A percentile compares a stretch with the other conserved stretches of the same genome.
Conservation (phyloP, 441 rosid genomes). For the Erodium trifolium region DNA sequence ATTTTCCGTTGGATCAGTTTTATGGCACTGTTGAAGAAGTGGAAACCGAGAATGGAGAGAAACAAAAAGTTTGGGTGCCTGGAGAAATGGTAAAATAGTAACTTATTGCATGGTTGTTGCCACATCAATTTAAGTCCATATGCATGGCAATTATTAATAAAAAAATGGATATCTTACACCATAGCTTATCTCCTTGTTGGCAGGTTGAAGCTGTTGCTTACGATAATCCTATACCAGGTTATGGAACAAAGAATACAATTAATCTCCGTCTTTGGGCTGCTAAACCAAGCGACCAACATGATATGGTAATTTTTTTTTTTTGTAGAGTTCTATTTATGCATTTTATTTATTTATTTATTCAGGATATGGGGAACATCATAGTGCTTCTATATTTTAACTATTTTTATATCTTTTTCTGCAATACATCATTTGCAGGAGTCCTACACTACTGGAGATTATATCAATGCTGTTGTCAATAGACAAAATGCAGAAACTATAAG, state of each 20-base stretch:
- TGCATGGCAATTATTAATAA: background rate
- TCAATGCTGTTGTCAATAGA: slow-evolving; percentile 43
- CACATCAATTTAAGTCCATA: background rate
- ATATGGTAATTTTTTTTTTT: slow-evolving; percentile 33
- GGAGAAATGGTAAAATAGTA: slow-evolving; percentile 34
- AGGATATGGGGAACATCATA: background rate
- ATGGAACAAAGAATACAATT: slow-evolving; percentile 44
- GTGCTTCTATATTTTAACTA: slow-evolving; percentile 1
- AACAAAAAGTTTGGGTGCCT: slow-evolving; percentile 40
- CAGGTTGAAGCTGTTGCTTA: slow-evolving; percentile 57
- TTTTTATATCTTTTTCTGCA: background rate
- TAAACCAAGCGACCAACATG: slow-evolving; percentile 41
- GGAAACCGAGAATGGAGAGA: slow-evolving; percentile 28
- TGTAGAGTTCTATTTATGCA: background rate
- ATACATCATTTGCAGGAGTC: slow-evolving; percentile 27
- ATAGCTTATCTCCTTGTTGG: slow-evolving; percentile 17
- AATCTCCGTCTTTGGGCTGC: slow-evolving; percentile 61
- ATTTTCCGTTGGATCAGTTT: slow-evolving; percentile 30
- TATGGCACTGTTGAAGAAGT: slow-evolving; percentile 40
- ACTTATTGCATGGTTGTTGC: background rate
- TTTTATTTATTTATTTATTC: background rate
- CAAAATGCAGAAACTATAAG: slow-evolving; percentile 47
- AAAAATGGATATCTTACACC: background rate
- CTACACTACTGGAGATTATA: slow-evolving; percentile 43
- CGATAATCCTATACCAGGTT: slow-evolving; percentile 54